A percentile compares a stretch with the other conserved stretches of the same genome.
Conservation (phyloP, 192 early-diverging fungal species). For the Bifiguratus adelaidae region DNA sequence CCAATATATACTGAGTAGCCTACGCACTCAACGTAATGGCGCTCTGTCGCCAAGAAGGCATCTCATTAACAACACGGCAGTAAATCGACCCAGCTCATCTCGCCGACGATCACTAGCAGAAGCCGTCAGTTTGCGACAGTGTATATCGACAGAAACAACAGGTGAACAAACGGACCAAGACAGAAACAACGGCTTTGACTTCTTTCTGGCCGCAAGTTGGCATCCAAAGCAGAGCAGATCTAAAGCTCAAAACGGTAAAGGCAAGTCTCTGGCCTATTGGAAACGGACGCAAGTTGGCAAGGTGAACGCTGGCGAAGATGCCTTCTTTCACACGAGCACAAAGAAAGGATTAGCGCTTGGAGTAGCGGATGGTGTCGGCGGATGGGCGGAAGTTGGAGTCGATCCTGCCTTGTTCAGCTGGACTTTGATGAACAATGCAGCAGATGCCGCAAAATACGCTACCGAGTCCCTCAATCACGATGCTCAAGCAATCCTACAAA, state of each 20-base stretch:
- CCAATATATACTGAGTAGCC: too few relatives aligned
- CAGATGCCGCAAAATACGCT: slow-evolving; percentile 28
- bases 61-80: too few relatives aligned
- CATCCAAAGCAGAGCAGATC: slow-evolving; percentile 13
- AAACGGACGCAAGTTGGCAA: slow-evolving; percentile 34
- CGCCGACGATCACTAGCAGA: too few relatives aligned
- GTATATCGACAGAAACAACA: too few relatives aligned
- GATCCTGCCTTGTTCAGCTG: slow-evolving; percentile 42
- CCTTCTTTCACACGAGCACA: slow-evolving; percentile 43
- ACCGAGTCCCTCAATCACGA: slow-evolving; percentile 18
- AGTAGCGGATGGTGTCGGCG: slow-evolving; percentile 50
- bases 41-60: too few relatives aligned
- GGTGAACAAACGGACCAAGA: too few relatives aligned
- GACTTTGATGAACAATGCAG: slow-evolving; percentile 51
- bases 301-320: slow-evolving; percentile 51
- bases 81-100: too few relatives aligned
- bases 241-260: neutral
- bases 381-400: slow-evolving; percentile 44
- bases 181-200: slow-evolving; percentile 8
- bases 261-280: slow-evolving; percentile 17
- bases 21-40: too few relatives aligned
- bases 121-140: too few relatives aligned
- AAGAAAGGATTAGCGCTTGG: slow-evolving; percentile 38
- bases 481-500: slow-evolving; percentile 38
- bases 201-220: slow-evolving; percentile 20